phyloP scores from a whole-genome alignment of 2,329 filamentous ascomycete genomes.

The Aspergillus quadrilineatus region DNA sequence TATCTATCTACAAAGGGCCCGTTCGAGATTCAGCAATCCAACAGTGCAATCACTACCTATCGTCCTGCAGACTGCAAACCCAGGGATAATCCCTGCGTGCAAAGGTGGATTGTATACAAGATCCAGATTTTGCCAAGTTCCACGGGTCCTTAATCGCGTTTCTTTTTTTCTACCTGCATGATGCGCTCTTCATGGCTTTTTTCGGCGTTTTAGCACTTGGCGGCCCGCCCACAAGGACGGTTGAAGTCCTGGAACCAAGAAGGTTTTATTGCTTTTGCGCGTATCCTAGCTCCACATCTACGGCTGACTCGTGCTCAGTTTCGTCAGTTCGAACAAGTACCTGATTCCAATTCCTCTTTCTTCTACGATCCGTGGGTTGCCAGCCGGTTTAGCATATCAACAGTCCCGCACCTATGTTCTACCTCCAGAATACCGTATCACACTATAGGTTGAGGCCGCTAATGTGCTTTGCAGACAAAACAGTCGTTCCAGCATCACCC shows the following conservation, averaged over 20 bases:
- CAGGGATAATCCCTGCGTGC: conserved; percentile 13
- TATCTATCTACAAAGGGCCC: conserved; percentile 5
- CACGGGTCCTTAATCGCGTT: not conserved
- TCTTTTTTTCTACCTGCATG: not conserved
- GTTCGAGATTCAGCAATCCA: conserved; percentile 5
- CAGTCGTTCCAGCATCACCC: not conserved
- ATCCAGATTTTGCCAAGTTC: not conserved
- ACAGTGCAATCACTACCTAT: not conserved
- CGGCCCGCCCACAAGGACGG: not conserved
- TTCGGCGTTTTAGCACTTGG: conserved; percentile 5
- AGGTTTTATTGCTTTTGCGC: not conserved
- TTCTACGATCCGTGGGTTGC: not conserved
- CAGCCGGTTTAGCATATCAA: not conserved
- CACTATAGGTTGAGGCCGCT: no score
- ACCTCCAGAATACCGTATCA: no score
- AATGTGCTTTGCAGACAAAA: not conserved
- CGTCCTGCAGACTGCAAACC: conserved; percentile 1
- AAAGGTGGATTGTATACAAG: not conserved
- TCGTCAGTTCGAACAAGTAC: not conserved
- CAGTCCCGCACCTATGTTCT: not conserved
- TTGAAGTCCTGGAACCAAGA: not conserved
- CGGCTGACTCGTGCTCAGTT: not conserved
- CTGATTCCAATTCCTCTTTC: not conserved
- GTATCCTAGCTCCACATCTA: not conserved
- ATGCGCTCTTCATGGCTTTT: not conserved